These are phyloP conservation scores for Penicillium sclerotiorum DNA, from an alignment of 2,329 filamentous ascomycete genomes.

Conservation along the genomic window DNA sequence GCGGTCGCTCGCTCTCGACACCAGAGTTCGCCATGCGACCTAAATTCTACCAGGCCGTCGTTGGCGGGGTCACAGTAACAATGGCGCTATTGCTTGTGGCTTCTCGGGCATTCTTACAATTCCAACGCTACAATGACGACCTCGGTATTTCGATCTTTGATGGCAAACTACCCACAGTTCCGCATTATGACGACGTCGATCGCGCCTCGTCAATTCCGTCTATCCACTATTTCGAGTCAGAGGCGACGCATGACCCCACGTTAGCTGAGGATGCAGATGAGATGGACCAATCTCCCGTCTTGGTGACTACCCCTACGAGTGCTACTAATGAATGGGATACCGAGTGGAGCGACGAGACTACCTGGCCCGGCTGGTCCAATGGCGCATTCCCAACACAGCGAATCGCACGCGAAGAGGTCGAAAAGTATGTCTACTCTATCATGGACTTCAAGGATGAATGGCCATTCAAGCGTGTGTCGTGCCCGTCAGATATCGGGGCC, in stretches of 20 bases:
- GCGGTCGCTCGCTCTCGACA: too few relatives aligned
- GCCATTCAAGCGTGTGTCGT: constrained; percentile 1
- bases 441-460: constrained; percentile 7
- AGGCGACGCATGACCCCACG: neutral
- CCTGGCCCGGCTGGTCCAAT: constrained; percentile 9
- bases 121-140: neutral
- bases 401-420: neutral
- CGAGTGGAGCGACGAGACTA: constrained; percentile 5
- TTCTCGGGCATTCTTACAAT: neutral
- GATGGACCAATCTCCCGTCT: neutral
- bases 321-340: neutral
- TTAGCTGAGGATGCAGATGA: neutral
- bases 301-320: neutral
- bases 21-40: too few relatives aligned
- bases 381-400: neutral
- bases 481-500: constrained; percentile 4
- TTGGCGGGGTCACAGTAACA: constrained; percentile 1
- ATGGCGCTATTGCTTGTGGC: constrained; percentile 10
- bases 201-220: neutral
- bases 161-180: constrained; percentile 4
- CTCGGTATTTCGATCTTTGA: neutral
- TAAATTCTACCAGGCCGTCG: constrained; percentile 9
- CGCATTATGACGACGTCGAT: constrained; percentile 1
- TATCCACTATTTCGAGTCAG: neutral
- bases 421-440: constrained; percentile 6